Base-by-base conservation (phyloP, 371 early-diverging fungal genomes). In the Syncephalastrum monosporum region DNA sequence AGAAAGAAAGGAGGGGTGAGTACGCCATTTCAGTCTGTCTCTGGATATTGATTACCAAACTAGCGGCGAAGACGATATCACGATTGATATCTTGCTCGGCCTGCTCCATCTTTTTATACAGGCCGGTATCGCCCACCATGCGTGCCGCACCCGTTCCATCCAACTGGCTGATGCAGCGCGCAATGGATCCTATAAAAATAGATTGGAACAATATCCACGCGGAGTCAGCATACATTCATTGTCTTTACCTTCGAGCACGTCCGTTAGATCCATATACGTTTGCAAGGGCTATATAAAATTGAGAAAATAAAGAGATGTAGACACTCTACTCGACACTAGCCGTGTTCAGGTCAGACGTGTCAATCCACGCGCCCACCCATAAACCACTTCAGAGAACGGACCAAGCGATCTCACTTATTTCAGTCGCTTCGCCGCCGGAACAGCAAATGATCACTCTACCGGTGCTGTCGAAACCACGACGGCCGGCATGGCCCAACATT, bases 401-500 rank as follows among this genome's bases (percentile, higher is more conserved):
- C 94, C 55, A 99, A 70, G 4, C 92, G 12, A 54, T 60, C 24
- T 14, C 17, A 23, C 58, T 43, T 71, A 81, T 81, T 46, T 85
- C 86, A 5, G 88, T 91, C 25, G 86, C 75, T 44, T 87, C 82
- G 41, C 87, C 83, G n/a, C 79, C 87, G 41, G 69, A 71, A 45
- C 85, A 84, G 5, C 90, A 87, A 59, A 99, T 91, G 48, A 99
- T 91, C 0, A 99, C 99, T 29, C 92, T 83, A 29, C 99, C 99
- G 3, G 93, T 94, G 10, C 74, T 83, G 64, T 99, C 99, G 12
- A 96, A 79, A 21, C 98, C 99, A 80, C 99, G 91, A 64, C 99
- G 88, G 54, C 99, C 99, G 10, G 99, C 99, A 55, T 99, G 86
- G 0, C 99, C 99, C 15, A 94, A 92, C 99, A 99, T 99, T 82